These are phyloP conservation scores for Fusarium heterosporum DNA, from an alignment of 2,329 filamentous ascomycete species.

Conservation along the genomic window DNA sequence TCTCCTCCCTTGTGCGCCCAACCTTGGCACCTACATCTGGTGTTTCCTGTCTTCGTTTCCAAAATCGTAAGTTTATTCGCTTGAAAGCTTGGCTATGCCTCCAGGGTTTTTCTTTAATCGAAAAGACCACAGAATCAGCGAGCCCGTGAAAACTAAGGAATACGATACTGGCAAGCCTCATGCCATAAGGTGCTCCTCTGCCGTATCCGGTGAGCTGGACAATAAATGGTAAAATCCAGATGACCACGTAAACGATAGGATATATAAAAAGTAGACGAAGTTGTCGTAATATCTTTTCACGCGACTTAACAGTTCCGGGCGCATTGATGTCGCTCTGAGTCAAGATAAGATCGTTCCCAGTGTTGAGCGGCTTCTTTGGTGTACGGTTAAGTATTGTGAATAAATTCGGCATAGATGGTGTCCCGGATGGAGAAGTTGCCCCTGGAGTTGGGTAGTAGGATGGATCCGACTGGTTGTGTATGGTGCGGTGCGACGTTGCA, in stretches of 20 bases:
- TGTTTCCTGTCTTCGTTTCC: constrained; percentile 10
- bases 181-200: constrained; percentile 62
- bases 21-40: constrained; percentile 40
- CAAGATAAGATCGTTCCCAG: constrained; percentile 26
- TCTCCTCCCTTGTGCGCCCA: constrained; percentile 64
- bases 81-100: constrained; percentile 36
- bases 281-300: constrained; percentile 72
- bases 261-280: constrained; percentile 81
- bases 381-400: constrained; percentile 41
- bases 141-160: constrained; percentile 74
- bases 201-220: constrained; percentile 64
- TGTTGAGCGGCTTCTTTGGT: constrained; percentile 33
- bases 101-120: constrained; percentile 78
- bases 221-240: constrained; percentile 79
- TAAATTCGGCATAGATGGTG: constrained; percentile 44
- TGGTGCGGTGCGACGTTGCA: constrained; percentile 1
- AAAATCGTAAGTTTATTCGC: constrained; percentile 25
- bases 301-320: constrained; percentile 53
- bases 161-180: constrained; percentile 66
- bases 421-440: constrained; percentile 13
- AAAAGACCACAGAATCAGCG: constrained; percentile 76
- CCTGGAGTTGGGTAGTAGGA: constrained; percentile 20
- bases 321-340: constrained; percentile 38
- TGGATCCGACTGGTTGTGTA: constrained; percentile 5
- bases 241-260: constrained; percentile 75